Evolutionary conservation across 768 basidiomycete species (phyloP).

Genomic region (Boletus subcaerulescens): DNA sequence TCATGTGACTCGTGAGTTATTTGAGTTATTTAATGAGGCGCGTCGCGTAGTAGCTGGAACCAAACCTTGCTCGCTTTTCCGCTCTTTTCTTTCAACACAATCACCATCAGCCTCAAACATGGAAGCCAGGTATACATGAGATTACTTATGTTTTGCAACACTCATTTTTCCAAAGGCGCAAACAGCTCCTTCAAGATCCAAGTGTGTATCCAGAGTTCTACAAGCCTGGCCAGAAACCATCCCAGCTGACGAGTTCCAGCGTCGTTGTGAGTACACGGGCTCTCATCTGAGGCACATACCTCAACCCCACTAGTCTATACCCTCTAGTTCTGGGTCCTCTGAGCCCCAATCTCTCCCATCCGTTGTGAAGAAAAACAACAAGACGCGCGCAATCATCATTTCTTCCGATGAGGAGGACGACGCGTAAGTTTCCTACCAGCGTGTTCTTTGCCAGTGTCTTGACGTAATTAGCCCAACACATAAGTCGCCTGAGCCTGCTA

Average conservation of each 20-base stretch:
- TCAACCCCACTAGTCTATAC: slow-evolving; percentile 19
- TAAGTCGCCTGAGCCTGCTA: background rate
- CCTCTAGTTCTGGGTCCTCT: slow-evolving; percentile 22
- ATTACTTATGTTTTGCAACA: fast-evolving
- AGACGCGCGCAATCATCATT: slow-evolving; percentile 21
- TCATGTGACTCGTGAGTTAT: slow-evolving; percentile 18
- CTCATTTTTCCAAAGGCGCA: slow-evolving; percentile 19
- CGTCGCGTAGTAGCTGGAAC: slow-evolving; percentile 19
- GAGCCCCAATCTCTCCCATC: slow-evolving; percentile 20
- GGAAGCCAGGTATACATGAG: slow-evolving; percentile 25
- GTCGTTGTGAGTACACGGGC: slow-evolving; percentile 20
- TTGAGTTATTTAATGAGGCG: slow-evolving; percentile 6
- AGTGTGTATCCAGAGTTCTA: slow-evolving; percentile 30
- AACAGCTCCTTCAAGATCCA: slow-evolving; percentile 26
- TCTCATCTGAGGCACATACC: background rate
- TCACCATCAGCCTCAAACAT: slow-evolving; percentile 9
- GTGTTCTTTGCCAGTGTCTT: background rate
- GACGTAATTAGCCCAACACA: slow-evolving; percentile 8
- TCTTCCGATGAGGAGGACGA: slow-evolving; percentile 32
- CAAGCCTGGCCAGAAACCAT: slow-evolving; percentile 18
- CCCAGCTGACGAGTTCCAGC: slow-evolving; percentile 3
- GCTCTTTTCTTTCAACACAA: slow-evolving; percentile 6
- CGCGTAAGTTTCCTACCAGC: slow-evolving; percentile 3
- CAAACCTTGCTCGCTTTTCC: background rate
- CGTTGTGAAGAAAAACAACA: slow-evolving; percentile 2